Evolutionary conservation across 768 basidiomycete species (phyloP), one percentile per base, ranked within the genome.

Genomic region (Suillus luteus): DNA sequence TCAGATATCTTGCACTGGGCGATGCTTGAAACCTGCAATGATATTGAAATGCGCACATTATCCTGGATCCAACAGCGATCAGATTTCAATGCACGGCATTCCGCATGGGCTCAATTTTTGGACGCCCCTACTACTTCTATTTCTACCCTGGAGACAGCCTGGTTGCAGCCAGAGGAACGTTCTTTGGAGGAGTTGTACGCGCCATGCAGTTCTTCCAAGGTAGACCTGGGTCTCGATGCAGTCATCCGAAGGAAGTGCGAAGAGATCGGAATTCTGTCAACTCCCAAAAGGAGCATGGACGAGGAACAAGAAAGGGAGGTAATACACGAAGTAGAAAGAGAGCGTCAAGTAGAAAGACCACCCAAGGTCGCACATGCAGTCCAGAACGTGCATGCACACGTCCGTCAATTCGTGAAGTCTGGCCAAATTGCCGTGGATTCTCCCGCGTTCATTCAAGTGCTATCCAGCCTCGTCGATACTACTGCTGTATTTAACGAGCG

Each of bases 231-330:
- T 33, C 2, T 24, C 7, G 46, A 55, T 15, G 55, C 64, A 19
- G 63, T 62, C 1, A 69, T 74, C 31, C 65, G 49, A 8, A 52
- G 37, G n/a, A 70, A 44, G 37, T 74, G 71, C n/a, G 19, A 1
- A 2, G 44, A 62, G 12, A 72, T 72, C 38, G 72, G 71, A 0
- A 33, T 73, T 37, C 31, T 38, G 22, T 64, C 64, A 8, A 38
- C 64, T 1, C 67, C 65, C 1, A 68, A 72, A 43, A 65, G 63
- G 35, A 67, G 62, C 41, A 69, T 81, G 69, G 78, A 78, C 27
- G 82, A 84, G 64, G 84, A 85, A 64, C 83, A 85, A 64, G 84
- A 85, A 61, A 71, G 83, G 38, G 82, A 85, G 63, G 71, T 85
- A 7, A 66, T 68, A 2, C 80, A 81, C n/a, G 83, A 85, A 66